Percentiles rank a stretch among this genome's conserved stretches.
Conservation (phyloP, 2,329 filamentous ascomycete species). For the Sclerotiophoma versabilis region DNA sequence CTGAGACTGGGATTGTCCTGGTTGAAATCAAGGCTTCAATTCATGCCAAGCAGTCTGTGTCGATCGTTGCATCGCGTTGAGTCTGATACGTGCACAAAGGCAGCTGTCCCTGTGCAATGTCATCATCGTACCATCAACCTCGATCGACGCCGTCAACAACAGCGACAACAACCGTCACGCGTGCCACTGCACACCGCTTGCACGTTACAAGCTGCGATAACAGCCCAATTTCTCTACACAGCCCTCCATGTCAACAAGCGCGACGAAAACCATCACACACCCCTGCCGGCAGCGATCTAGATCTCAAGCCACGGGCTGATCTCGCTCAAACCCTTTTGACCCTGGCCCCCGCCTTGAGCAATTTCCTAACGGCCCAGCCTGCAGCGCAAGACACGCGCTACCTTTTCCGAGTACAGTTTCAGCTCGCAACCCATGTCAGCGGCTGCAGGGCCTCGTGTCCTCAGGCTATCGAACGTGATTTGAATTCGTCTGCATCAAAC, state of each 20-base stretch:
- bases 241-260: conserved; percentile 10
- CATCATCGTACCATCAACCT: conserved; percentile 14
- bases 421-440: conserved; percentile 27
- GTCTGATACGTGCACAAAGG: conserved; percentile 10
- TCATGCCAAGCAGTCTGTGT: conserved; percentile 12
- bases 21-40: conserved; percentile 17
- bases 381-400: conserved; percentile 18
- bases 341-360: conserved; percentile 15
- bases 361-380: conserved; percentile 15
- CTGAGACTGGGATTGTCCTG: conserved; percentile 9
- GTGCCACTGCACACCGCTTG: conserved; percentile 11
- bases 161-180: conserved; percentile 6
- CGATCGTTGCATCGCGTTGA: conserved; percentile 4
- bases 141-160: conserved; percentile 5
- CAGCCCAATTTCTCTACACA: conserved; percentile 1
- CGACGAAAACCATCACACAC: conserved; percentile 8
- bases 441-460: conserved; percentile 20
- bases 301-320: conserved; percentile 21
- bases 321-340: conserved; percentile 12
- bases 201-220: background rate
- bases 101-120: conserved; percentile 6
- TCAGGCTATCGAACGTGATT: conserved; percentile 7
- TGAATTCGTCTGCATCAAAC: background rate
- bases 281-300: conserved; percentile 21
- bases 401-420: conserved; percentile 13